Evolutionary conservation across 768 basidiomycete species (phyloP), one percentile per base, ranked within the genome.

Genomic region (Strobilomyces dryophilus): DNA sequence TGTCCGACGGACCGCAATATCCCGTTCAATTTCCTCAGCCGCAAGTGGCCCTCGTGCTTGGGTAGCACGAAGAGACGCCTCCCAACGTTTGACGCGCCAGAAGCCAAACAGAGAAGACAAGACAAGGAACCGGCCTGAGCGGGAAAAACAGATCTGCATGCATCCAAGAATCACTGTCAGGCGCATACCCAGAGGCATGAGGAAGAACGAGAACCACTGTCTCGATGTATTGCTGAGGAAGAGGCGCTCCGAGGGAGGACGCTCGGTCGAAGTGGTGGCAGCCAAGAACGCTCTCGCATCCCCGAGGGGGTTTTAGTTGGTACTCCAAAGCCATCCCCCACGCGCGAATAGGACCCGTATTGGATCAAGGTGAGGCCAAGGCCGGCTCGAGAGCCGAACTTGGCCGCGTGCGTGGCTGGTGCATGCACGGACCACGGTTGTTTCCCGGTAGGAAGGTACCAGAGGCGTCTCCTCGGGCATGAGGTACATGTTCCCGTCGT

Each of bases 371-470:
- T 98, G 61, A 97, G 78, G 17, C 95, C 95, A n/a, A 99, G 82
- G 29, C 95, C 95, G 0, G 92, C 93, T 41, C 92, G 87, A 15
- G 92, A 92, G 46, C 97, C 97, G 65, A 82, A 91, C 69, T 94
- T 95, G 55, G 88, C 91, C 1, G 97, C 92, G 65, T 98, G 95
- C 1, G 93, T 87, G 12, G 74, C 70, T 0, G 92, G 92, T 0
- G 94, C 84, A 55, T 95, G 89, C 9, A 98, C 82, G 0, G 92
- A n/a, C n/a, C n/a, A n/a, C n/a, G n/a, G n/a, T 94, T 1, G 91
- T 98, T 66, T 99, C 95, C 91, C 93, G 97, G 70, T 99, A 99
- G 0, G 92, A 81, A 0, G 97, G 97, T 0, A 89, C 94, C 0
- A 90, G 82, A 65, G 98, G 86, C 8, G 77, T 75, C 44, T 90